phyloP scores from a whole-genome alignment of 495 filamentous ascomycete genomes.

The Talaromyces nanjingensis region DNA sequence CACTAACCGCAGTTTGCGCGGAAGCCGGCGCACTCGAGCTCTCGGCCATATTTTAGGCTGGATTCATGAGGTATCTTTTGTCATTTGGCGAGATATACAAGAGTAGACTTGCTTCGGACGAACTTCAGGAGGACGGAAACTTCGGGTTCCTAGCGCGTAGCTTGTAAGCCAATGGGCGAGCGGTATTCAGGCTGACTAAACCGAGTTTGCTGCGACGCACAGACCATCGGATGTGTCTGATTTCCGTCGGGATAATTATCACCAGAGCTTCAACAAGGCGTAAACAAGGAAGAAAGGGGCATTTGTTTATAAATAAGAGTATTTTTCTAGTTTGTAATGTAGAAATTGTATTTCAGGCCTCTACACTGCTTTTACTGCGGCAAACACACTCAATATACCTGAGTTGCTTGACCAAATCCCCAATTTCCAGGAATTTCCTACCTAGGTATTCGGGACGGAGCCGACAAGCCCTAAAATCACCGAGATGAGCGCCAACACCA shows the following conservation, averaged over 20 bases:
- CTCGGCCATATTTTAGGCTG: neutral
- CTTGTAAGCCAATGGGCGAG: neutral
- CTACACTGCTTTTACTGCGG: neutral
- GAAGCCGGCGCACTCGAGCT: neutral
- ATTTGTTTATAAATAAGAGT: neutral
- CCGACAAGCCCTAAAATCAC: neutral
- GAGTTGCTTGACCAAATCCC: neutral
- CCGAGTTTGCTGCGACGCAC: neutral
- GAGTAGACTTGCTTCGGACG: neutral
- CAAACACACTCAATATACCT: neutral
- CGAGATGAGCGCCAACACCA: neutral
- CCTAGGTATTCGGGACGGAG: neutral
- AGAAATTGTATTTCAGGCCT: neutral
- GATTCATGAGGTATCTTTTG: neutral
- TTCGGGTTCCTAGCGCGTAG: neutral
- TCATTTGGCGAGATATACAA: neutral
- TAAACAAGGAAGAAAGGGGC: neutral
- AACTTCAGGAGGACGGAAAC: neutral
- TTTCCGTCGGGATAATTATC: slow-evolving; percentile 5
- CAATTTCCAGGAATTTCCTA: neutral
- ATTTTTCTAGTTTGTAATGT: neutral
- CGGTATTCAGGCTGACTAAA: neutral
- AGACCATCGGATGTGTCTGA: neutral
- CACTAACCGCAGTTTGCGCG: neutral
- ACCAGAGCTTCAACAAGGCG: neutral